Percentiles rank a stretch among this genome's conserved stretches.
Evolutionary conservation across 2,329 filamentous ascomycete genomes (phyloP).

Genomic region (Aspergillus quadricinctus): DNA sequence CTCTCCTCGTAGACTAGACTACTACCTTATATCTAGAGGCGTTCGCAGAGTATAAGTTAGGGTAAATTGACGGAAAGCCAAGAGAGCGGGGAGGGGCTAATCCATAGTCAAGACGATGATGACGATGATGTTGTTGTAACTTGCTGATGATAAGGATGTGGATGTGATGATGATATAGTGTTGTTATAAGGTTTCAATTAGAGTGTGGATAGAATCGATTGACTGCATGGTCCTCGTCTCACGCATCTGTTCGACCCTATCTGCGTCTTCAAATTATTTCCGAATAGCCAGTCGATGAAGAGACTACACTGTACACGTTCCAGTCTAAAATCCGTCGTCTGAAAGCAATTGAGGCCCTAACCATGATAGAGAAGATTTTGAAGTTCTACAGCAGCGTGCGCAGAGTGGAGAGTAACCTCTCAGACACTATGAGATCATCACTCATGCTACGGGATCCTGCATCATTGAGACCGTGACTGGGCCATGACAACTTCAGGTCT

Average conservation of each 20-base stretch:
- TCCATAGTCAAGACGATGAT: neutral
- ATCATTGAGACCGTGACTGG: neutral
- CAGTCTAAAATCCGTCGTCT: neutral
- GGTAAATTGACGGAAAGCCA: neutral
- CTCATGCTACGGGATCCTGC: neutral
- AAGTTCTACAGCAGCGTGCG: neutral
- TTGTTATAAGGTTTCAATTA: neutral
- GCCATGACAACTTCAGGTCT: neutral
- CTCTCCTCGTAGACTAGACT: neutral
- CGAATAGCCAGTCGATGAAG: no score
- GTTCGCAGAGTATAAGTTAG: neutral
- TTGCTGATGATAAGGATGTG: neutral
- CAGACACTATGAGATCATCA: neutral
- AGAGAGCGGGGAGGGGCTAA: neutral
- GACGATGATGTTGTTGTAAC: neutral
- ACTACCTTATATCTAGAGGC: no score
- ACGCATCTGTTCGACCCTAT: neutral
- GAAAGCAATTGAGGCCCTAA: neutral
- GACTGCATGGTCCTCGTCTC: neutral
- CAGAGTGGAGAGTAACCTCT: neutral
- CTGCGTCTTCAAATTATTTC: neutral
- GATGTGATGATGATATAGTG: neutral
- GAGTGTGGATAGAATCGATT: neutral
- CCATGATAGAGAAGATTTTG: neutral
- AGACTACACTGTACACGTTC: no score